Base-by-base conservation (phyloP, 1,284 basidiomycete species). In the Volvariella volvacea region DNA sequence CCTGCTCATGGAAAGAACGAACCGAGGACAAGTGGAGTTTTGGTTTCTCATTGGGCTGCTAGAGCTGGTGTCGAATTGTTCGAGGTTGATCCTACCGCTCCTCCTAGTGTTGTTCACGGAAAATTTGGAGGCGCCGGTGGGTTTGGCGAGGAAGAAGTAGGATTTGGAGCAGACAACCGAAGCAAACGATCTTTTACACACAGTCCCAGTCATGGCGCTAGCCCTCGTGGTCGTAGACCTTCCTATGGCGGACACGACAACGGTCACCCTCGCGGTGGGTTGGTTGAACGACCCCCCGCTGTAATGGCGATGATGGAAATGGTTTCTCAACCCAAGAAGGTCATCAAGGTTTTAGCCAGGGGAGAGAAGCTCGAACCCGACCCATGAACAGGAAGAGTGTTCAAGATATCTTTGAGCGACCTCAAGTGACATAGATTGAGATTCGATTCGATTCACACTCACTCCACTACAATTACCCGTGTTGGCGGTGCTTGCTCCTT, bases 231-330 rank as follows among this genome's bases (percentile, higher is more conserved):
- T 19, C 54, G 58, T 40, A 51, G 54, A 39, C 52, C 51, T n/a
- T 57, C 57, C 3, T 49, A 49, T 2, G 49, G 54, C 38, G 41
- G 22, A 31, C 48, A 34, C 1, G 32, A 32, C 9, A 32, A 34
- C 22, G 38, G 43, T 6, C n/a, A 39, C 19, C 9, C 41, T 25
- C 47, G 52, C 19, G 49, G 42, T 10, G 67, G 70, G 20, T 67
- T 86, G 21, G 83, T 87, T 39, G 83, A 86, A 55, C 74, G 83
- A 15, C 82, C 83, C 0, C 74, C 80, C 10, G 80, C 79, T 3
- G 83, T 82, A 32, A 76, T 78, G 70, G 77, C 80, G 3, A 84
- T 83, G 78, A 83, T 84, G 80, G 80, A 82, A 50, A 74, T 76
- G 57, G 74, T 84, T 21, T 70, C 78, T 31, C 81, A 85, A 52